These are phyloP conservation scores for Crithidia fasciculata DNA, from an alignment of 208 protist genomes.

Conservation along the genomic window DNA sequence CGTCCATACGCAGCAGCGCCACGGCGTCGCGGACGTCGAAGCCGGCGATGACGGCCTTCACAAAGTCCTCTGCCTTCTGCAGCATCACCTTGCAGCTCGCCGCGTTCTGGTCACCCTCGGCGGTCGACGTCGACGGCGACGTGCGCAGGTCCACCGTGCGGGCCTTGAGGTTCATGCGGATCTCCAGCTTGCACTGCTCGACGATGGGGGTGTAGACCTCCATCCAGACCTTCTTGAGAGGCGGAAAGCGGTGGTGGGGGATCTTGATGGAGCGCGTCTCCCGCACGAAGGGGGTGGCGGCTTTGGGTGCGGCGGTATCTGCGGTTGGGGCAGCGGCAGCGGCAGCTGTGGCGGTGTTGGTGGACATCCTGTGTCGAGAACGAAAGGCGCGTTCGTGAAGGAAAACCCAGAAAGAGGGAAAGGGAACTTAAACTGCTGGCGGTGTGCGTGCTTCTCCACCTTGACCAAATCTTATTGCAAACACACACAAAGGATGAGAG, in stretches of 20 bases:
- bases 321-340: conserved; percentile 16
- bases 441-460: neutral
- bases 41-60: conserved; percentile 98
- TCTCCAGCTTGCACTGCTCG: conserved; percentile 98
- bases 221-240: conserved; percentile 98
- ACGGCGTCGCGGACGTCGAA: conserved; percentile 97
- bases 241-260: conserved; percentile 96
- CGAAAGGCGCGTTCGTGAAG: no score
- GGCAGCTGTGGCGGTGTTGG: conserved; percentile 15
- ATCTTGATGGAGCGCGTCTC: conserved; percentile 91
- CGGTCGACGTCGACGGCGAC: conserved; percentile 81
- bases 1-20: conserved; percentile 99
- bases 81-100: conserved; percentile 78
- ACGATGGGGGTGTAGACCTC: conserved; percentile 99
- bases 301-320: neutral
- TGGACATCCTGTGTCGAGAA: conserved; percentile 10
- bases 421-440: neutral
- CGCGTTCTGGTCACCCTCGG: conserved; percentile 35
- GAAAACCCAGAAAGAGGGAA: neutral
- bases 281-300: conserved; percentile 45
- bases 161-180: conserved; percentile 98
- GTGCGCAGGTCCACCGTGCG: conserved; percentile 96
- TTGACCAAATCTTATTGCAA: neutral
- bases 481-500: neutral
- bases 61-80: conserved; percentile 98